Percentiles rank a stretch among this genome's conserved stretches.
phyloP scores from a whole-genome alignment of 2,329 filamentous ascomycete species.

The Westerdykella ornata region DNA sequence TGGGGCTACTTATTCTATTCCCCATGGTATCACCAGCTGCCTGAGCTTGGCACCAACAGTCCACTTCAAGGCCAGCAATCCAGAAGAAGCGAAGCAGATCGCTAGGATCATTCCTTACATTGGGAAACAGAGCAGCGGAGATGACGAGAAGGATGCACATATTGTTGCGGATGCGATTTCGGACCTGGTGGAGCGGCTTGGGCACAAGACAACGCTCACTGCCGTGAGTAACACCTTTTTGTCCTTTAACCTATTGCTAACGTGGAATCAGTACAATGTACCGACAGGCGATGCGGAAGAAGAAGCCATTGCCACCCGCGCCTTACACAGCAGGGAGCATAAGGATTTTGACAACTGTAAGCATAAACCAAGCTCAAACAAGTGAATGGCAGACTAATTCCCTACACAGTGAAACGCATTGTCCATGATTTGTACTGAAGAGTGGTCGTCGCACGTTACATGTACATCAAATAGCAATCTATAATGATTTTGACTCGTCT shows the following conservation, averaged over 20 bases:
- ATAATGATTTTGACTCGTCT: no score
- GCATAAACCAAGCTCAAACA: conserved; percentile 3
- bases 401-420: conserved; percentile 26
- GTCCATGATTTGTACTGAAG: conserved; percentile 28
- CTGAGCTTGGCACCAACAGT: conserved; percentile 50
- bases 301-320: conserved; percentile 31
- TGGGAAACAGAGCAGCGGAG: conserved; percentile 37
- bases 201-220: conserved; percentile 33
- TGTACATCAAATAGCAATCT: no score
- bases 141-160: conserved; percentile 40
- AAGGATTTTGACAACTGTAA: conserved; percentile 32
- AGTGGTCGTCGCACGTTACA: neutral
- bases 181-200: conserved; percentile 42
- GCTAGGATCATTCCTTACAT: conserved; percentile 44
- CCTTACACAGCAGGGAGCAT: conserved; percentile 33
- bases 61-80: conserved; percentile 45
- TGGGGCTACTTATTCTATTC: conserved; percentile 50
- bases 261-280: conserved; percentile 25
- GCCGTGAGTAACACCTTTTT: conserved; percentile 18
- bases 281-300: conserved; percentile 32
- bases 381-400: no score
- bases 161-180: conserved; percentile 43
- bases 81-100: conserved; percentile 44
- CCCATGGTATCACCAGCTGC: conserved; percentile 51
- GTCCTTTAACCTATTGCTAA: conserved; percentile 9